A percentile compares a stretch with the other conserved stretches of the same genome.
These are phyloP conservation scores for Sphagnum fallax DNA, from an alignment of 228 moss, liverwort and hornwort species.

Conservation along the genomic window DNA sequence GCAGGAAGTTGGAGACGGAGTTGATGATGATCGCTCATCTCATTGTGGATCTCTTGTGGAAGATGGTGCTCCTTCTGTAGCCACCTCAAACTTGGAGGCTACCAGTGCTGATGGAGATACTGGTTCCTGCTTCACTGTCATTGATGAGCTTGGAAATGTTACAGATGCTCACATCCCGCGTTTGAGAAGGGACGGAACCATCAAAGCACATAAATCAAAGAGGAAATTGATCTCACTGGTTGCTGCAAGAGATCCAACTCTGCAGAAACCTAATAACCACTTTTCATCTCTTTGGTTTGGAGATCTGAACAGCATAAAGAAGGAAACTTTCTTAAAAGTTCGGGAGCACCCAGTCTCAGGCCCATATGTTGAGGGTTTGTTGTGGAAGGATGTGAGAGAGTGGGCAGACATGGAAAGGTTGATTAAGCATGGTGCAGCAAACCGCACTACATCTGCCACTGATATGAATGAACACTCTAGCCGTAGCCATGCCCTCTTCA, in stretches of 20 bases:
- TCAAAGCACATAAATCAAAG: neutral
- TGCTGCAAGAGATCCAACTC: neutral
- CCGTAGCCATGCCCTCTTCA: conserved; percentile 52
- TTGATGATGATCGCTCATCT: conserved; percentile 4
- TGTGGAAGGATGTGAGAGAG: conserved; percentile 52
- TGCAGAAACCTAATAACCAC: neutral
- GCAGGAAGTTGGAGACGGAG: neutral
- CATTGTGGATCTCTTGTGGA: neutral
- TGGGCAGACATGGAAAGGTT: conserved; percentile 47
- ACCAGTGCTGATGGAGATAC: conserved; percentile 3
- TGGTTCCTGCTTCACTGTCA: conserved; percentile 5
- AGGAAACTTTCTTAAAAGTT: conserved; percentile 34
- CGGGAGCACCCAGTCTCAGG: conserved; percentile 56
- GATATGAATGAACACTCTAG: conserved; percentile 51
- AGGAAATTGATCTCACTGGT: conserved; percentile 1
- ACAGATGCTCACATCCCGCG: conserved; percentile 1
- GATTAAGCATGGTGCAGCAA: conserved; percentile 39
- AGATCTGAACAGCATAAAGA: conserved; percentile 10
- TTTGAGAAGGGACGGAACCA: neutral
- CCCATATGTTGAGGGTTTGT: conserved; percentile 49
- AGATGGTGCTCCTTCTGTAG: conserved; percentile 3
- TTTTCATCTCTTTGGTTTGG: conserved; percentile 14
- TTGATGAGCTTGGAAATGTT: conserved; percentile 9
- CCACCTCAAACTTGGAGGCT: neutral
- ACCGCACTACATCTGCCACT: conserved; percentile 42